Evolutionary conservation across 78 protist species (phyloP).

Genomic region (Isochrysis galbana): DNA sequence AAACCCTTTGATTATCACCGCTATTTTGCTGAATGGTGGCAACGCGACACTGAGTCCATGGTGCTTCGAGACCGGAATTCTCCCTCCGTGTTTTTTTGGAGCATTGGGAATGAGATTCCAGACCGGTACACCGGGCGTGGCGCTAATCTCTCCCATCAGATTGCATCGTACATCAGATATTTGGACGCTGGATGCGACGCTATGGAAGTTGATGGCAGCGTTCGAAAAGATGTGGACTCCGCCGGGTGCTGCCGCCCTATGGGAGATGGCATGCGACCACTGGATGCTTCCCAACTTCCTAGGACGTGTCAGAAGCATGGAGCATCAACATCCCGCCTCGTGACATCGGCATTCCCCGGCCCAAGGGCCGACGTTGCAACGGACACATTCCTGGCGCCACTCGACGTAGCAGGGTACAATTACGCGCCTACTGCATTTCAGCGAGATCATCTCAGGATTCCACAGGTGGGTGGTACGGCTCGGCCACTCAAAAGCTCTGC

Average conservation of each 20-base stretch:
- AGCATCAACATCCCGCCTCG: too few species aligned
- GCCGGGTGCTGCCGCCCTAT: neutral
- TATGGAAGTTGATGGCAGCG: too few species aligned
- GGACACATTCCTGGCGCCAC: neutral
- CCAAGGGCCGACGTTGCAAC: neutral
- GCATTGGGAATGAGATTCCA: neutral
- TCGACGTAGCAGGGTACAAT: neutral
- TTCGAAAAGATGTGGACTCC: too few species aligned
- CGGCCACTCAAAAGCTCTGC: too few species aligned
- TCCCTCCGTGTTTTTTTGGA: neutral
- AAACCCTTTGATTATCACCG: neutral
- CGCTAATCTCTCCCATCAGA: neutral
- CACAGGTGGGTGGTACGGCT: too few species aligned
- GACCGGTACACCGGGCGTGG: neutral
- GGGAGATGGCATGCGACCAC: too few species aligned
- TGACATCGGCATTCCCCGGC: neutral
- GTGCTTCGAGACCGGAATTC: neutral
- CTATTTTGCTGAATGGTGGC: neutral
- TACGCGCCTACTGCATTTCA: neutral
- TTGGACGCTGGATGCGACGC: too few species aligned
- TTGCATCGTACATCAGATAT: neutral
- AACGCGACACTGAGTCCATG: neutral
- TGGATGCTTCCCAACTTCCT: too few species aligned
- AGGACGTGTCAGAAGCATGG: too few species aligned
- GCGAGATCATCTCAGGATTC: neutral